Base-by-base conservation (phyloP, 2,329 filamentous ascomycete species). In the Monilinia fructicola region DNA sequence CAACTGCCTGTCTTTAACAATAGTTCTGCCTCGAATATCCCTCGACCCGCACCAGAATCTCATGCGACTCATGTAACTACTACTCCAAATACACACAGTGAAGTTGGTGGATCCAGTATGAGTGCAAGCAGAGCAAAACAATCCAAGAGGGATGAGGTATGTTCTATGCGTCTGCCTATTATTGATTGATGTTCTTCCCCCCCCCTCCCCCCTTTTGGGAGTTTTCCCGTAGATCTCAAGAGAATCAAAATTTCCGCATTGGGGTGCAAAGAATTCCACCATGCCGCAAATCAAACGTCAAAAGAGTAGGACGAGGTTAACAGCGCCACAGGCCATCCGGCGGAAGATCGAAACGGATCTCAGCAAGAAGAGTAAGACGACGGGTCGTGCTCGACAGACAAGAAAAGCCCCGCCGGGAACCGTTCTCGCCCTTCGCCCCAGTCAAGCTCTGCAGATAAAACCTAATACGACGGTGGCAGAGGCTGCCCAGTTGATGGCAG, bases 401-500 rank as follows among this genome's bases (percentile, higher is more conserved):
- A 90, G 93, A 78, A 98, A 97, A 82, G 94, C 94, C 67, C 94
- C 95, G 68, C 95, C 95, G 2, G 95, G 95, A 73, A 97, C 94
- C 66, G 95, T 99, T 68, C 90, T 99, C 69, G 92, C 95, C 75
- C 85, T 99, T 70, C 96, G 96, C 80, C 95, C 95, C 65, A 97
- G 93, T 78, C 92, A 91, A 75, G 95, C 95, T 54, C 88, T 99
- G 23, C 95, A 99, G 82, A 98, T 99, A 81, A 98, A 98, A 82
- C 95, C 95, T 63, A 86, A 84, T 71, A 97, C 93, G 35, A 97
- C 92, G 60, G 94, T 99, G 66, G 90, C 95, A 70, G 95, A 99
- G 81, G 95, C 95, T 59, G 95, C 95, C 52, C 95, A 99, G 82
- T 83, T 99, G 76, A 99, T 99, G 95, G 95, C 95, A 66, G 95